Evolutionary conservation across 164 flowering plant genomes (phyloP).

Genomic region (Vitis cinerea): DNA sequence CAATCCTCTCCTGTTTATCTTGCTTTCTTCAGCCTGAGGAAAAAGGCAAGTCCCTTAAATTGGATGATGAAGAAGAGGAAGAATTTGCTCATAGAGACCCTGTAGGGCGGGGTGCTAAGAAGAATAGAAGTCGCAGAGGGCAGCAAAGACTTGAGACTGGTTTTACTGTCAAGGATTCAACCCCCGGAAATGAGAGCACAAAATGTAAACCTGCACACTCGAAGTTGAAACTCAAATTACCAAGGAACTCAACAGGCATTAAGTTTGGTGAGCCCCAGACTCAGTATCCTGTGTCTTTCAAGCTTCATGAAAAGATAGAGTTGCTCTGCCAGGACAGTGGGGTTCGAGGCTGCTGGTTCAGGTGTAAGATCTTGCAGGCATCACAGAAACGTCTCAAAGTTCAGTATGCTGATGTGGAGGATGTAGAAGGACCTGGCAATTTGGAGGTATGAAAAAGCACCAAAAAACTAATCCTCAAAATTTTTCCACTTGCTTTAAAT

Average conservation of each 20-base stretch:
- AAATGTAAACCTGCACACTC: slow-evolving; percentile 23
- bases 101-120: slow-evolving; percentile 34
- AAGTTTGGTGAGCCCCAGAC: slow-evolving; percentile 21
- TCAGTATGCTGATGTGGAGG: slow-evolving; percentile 54
- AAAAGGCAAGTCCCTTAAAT: slow-evolving; percentile 10
- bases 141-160: slow-evolving; percentile 27
- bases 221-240: slow-evolving; percentile 34
- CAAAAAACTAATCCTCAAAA: not conserved
- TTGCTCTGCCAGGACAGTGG: slow-evolving; percentile 78
- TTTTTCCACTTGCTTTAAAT: not conserved
- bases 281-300: slow-evolving; percentile 24
- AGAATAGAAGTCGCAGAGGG: slow-evolving; percentile 44
- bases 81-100: slow-evolving; percentile 29
- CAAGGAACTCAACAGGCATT: slow-evolving; percentile 23
- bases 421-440: slow-evolving; percentile 58
- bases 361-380: slow-evolving; percentile 47
- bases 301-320: slow-evolving; percentile 55
- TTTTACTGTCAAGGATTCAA: slow-evolving; percentile 20
- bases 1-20: slow-evolving; percentile 49
- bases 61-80: slow-evolving; percentile 36
- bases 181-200: slow-evolving; percentile 13
- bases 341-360: slow-evolving; percentile 78
- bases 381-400: slow-evolving; percentile 50
- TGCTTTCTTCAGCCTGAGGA: slow-evolving; percentile 21
- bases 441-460: slow-evolving; percentile 51